phyloP scores from a whole-genome alignment of 192 early-diverging fungal genomes.

The Coemansia sp. region DNA sequence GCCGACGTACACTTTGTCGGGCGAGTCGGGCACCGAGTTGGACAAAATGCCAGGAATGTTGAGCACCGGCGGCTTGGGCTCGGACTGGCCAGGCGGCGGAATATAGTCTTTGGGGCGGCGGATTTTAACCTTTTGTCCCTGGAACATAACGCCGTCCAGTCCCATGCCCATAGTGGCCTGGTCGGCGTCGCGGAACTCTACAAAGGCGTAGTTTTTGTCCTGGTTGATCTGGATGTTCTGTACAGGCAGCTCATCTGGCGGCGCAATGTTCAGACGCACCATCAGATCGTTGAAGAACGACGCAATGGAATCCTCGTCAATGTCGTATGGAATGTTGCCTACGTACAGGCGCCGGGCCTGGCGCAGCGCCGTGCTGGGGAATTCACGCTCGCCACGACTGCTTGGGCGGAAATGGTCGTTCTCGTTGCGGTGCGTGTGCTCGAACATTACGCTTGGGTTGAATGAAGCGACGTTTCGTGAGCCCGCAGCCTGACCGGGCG shows the following conservation, averaged over 20 bases:
- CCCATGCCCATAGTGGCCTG: conserved; percentile 90
- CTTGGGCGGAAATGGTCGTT: conserved; percentile 45
- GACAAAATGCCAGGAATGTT: conserved; percentile 79
- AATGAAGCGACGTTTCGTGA: conserved; percentile 51
- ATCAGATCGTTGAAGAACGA: conserved; percentile 89
- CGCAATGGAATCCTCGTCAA: conserved; percentile 69
- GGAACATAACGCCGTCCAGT: conserved; percentile 88
- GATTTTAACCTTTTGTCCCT: conserved; percentile 81
- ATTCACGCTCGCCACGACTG: conserved; percentile 48
- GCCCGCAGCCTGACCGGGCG: conserved; percentile 34
- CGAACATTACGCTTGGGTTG: conserved; percentile 37
- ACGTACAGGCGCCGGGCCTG: conserved; percentile 89
- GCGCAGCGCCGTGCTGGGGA: conserved; percentile 56
- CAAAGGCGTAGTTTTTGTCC: conserved; percentile 96
- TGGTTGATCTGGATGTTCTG: conserved; percentile 83
- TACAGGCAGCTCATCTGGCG: conserved; percentile 69
- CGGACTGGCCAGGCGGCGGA: conserved; percentile 57
- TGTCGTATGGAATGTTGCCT: conserved; percentile 81
- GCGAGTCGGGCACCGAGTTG: conserved; percentile 86
- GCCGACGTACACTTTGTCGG: conserved; percentile 93
- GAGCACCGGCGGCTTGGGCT: conserved; percentile 62
- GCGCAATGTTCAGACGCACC: conserved; percentile 71
- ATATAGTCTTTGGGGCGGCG: conserved; percentile 93
- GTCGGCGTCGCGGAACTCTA: conserved; percentile 89
- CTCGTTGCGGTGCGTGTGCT: conserved; percentile 57